Evolutionary conservation across 2,329 filamentous ascomycete genomes (phyloP).

Genomic region (Apiospora kogelbergensis): DNA sequence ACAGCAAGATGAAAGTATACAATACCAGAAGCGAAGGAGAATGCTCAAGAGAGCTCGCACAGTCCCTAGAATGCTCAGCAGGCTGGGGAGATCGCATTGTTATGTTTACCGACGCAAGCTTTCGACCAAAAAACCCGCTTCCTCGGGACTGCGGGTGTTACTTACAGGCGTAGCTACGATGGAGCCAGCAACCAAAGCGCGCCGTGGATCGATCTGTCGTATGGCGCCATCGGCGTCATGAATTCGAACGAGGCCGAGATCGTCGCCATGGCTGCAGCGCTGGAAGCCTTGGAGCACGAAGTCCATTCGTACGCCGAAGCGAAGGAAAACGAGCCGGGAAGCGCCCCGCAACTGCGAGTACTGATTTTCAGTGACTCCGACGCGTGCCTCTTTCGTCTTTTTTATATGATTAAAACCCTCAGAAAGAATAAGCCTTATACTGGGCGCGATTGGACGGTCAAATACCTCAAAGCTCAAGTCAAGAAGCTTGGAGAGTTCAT

Average conservation of each 20-base stretch:
- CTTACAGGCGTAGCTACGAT: not conserved
- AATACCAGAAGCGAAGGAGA: too few relatives aligned
- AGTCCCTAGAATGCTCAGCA: fast-evolving
- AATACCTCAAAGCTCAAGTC: not conserved
- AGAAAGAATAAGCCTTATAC: not conserved
- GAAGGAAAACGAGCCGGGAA: not conserved
- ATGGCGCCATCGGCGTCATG: not conserved
- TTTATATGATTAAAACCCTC: not conserved
- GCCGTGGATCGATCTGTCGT: not conserved
- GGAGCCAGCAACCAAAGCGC: fast-evolving
- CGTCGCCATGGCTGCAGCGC: not conserved
- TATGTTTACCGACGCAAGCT: not conserved
- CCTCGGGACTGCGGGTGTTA: not conserved
- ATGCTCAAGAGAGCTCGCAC: not conserved
- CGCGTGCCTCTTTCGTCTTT: not conserved
- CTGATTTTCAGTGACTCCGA: not conserved
- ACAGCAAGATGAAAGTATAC: too few relatives aligned
- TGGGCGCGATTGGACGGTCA: not conserved
- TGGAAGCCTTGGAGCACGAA: not conserved
- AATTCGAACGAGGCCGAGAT: not conserved
- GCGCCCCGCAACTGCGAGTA: not conserved
- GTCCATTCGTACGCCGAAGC: not conserved
- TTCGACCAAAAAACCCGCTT: too few relatives aligned
- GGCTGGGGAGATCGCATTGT: not conserved
- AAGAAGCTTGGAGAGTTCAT: not conserved